These are phyloP conservation scores for Phytophthora quininea DNA, from an alignment of 352 stramenopile species.

Conservation along the genomic window DNA sequence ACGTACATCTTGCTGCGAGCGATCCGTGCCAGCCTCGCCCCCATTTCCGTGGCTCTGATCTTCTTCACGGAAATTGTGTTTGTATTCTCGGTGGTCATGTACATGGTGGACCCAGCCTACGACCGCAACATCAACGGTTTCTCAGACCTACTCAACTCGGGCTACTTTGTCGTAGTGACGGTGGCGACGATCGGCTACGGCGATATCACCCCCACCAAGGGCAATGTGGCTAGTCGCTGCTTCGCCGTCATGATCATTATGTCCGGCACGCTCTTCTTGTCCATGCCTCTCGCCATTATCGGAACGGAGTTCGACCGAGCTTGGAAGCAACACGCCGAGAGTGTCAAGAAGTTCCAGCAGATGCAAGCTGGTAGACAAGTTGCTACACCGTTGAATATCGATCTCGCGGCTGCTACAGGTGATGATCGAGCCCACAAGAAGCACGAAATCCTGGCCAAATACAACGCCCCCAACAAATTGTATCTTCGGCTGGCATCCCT, in stretches of 20 bases:
- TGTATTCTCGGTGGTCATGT: constrained; percentile 83
- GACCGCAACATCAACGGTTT: constrained; percentile 69
- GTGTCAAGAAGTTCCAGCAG: constrained; percentile 64
- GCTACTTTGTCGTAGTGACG: constrained; percentile 81
- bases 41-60: constrained; percentile 81
- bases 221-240: constrained; percentile 64
- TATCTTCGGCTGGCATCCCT: constrained; percentile 68
- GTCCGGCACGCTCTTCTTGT: constrained; percentile 83
- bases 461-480: constrained; percentile 70
- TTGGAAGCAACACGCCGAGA: constrained; percentile 79
- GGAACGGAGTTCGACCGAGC: constrained; percentile 83
- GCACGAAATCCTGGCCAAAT: constrained; percentile 82
- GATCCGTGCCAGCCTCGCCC: constrained; percentile 73
- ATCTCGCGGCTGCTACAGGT: constrained; percentile 31
- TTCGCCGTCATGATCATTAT: constrained; percentile 87
- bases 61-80: constrained; percentile 85
- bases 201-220: constrained; percentile 77
- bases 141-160: constrained; percentile 72
- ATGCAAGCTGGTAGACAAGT: constrained; percentile 27
- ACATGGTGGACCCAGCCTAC: constrained; percentile 78
- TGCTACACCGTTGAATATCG: constrained; percentile 27
- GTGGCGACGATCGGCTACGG: constrained; percentile 80
- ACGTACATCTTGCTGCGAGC: constrained; percentile 80
- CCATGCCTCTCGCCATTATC: constrained; percentile 88
- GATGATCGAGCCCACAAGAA: constrained; percentile 54